phyloP scores from a whole-genome alignment of 345 rosid species.

The Cardamine resedifolia region DNA sequence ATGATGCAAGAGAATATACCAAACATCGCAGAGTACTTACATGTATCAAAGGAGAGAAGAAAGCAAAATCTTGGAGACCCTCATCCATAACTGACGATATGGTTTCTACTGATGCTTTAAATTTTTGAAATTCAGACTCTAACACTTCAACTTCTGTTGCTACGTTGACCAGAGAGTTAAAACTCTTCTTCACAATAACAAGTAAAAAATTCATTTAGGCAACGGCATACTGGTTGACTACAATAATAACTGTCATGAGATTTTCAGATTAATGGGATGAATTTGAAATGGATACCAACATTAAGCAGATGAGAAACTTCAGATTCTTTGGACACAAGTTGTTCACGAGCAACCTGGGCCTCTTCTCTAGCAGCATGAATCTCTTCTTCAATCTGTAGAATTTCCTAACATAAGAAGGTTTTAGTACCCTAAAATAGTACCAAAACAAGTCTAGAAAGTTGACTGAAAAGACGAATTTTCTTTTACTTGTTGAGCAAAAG shows the following conservation, averaged over 20 bases:
- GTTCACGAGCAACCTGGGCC: slow-evolving; percentile 55
- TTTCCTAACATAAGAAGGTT: slow-evolving; percentile 13
- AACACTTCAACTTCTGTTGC: slow-evolving; percentile 58
- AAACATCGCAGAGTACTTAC: slow-evolving; percentile 50
- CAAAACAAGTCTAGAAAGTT: slow-evolving; percentile 13
- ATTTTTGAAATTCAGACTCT: slow-evolving; percentile 49
- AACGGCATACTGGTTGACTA: slow-evolving; percentile 5
- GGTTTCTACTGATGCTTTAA: slow-evolving; percentile 47
- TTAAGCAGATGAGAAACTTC: slow-evolving; percentile 45
- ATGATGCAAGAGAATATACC: not conserved
- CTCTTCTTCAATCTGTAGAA: slow-evolving; percentile 58
- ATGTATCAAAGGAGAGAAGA: slow-evolving; percentile 40
- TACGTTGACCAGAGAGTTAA: slow-evolving; percentile 43
- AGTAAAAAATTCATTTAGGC: slow-evolving; percentile 13
- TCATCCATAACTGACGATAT: slow-evolving; percentile 56
- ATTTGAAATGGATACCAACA: slow-evolving; percentile 22
- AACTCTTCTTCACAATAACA: slow-evolving; percentile 39
- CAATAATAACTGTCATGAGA: slow-evolving; percentile 7
- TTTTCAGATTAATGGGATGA: slow-evolving; percentile 15
- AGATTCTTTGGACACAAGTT: slow-evolving; percentile 48
- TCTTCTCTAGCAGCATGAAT: slow-evolving; percentile 62
- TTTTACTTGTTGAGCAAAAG: not conserved
- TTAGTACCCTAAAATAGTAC: not conserved
- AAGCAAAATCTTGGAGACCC: slow-evolving; percentile 55
- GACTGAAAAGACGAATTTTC: not conserved